Evolutionary conservation across 169 alveolate genomes (phyloP).

Genomic region (Perkinsus olseni): DNA sequence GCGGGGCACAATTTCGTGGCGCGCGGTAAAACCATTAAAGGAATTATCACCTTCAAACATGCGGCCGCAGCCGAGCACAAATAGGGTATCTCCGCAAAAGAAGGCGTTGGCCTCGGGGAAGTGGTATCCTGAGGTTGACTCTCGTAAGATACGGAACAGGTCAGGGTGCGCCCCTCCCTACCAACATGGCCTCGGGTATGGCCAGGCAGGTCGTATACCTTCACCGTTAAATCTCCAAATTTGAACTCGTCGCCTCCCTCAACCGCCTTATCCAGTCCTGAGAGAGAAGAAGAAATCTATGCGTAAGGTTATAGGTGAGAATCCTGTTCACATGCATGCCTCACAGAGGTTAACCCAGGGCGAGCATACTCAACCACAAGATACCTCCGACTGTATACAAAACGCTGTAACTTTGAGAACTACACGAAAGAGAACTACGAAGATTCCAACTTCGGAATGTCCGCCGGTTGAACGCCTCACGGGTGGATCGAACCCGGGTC

Average conservation of each 20-base stretch:
- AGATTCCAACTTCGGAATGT: too few species aligned
- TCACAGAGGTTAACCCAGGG: too few species aligned
- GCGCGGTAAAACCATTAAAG: background rate
- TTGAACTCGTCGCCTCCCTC: background rate
- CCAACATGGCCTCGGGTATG: background rate
- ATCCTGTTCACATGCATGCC: too few species aligned
- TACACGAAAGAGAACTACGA: too few species aligned
- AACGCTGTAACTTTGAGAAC: too few species aligned
- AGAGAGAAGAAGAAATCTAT: too few species aligned
- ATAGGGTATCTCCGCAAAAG: background rate
- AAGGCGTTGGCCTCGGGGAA: background rate
- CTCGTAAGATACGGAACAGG: background rate
- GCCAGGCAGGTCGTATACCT: background rate
- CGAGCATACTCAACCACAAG: too few species aligned
- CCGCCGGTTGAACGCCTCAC: too few species aligned
- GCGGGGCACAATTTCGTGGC: background rate
- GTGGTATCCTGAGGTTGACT: background rate
- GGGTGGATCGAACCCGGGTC: background rate
- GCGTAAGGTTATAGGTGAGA: too few species aligned
- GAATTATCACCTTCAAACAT: background rate
- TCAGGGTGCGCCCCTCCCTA: background rate
- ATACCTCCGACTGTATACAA: too few species aligned
- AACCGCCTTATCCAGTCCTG: background rate
- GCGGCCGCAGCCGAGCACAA: background rate
- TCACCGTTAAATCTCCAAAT: background rate